A percentile compares a stretch with the other conserved stretches of the same genome.
phyloP scores from a whole-genome alignment of 2,329 filamentous ascomycete species.

The Colletotrichum cereale region DNA sequence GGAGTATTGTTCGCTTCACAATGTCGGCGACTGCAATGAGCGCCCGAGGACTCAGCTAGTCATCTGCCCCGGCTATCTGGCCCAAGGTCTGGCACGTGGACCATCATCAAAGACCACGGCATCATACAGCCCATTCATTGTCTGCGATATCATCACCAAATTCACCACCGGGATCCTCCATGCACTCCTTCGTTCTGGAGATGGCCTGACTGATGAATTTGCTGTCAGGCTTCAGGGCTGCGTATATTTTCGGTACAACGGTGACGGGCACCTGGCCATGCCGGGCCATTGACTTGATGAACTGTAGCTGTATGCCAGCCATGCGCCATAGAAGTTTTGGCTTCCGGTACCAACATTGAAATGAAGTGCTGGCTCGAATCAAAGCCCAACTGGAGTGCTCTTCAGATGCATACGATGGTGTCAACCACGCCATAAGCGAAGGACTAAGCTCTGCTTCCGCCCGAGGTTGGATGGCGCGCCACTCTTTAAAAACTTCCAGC shows the following conservation, averaged over 20 bases:
- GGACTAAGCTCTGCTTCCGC: slow-evolving; percentile 36
- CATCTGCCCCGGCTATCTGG: no score
- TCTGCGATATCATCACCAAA: no score
- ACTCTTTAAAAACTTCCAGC: slow-evolving; percentile 54
- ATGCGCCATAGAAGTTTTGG: slow-evolving; percentile 60
- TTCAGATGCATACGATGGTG: slow-evolving; percentile 47
- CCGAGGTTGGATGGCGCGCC: slow-evolving; percentile 56
- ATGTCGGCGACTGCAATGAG: no score
- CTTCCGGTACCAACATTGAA: slow-evolving; percentile 50
- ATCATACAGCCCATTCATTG: no score
- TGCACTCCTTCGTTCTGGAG: slow-evolving; percentile 38
- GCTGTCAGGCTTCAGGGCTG: slow-evolving; percentile 52
- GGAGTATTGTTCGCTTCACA: no score
- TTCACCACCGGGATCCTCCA: no score
- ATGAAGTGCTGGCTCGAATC: slow-evolving; percentile 64
- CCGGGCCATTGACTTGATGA: slow-evolving; percentile 56
- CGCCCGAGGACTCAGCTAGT: no score
- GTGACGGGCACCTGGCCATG: slow-evolving; percentile 45
- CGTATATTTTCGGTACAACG: slow-evolving; percentile 54
- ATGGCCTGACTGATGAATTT: slow-evolving; percentile 44
- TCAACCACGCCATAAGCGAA: slow-evolving; percentile 41
- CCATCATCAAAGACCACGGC: no score
- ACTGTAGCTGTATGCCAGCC: slow-evolving; percentile 61
- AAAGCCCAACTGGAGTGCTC: slow-evolving; percentile 55
- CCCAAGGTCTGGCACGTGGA: no score